Percentiles rank a stretch among this genome's conserved stretches.
Evolutionary conservation across 495 filamentous ascomycete species (phyloP).

Genomic region (Neurospora terricola): DNA sequence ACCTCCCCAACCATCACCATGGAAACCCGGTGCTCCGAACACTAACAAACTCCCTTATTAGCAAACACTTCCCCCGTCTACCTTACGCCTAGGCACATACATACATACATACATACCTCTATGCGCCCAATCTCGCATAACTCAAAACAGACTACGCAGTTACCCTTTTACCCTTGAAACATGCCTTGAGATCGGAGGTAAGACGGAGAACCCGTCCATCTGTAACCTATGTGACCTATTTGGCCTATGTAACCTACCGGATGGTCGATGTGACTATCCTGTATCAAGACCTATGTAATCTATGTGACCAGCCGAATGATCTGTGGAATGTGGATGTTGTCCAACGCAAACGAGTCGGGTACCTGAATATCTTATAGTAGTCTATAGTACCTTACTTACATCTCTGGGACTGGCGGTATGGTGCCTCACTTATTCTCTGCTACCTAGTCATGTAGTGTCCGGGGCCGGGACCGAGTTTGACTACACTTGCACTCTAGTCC

Average conservation of each 20-base stretch:
- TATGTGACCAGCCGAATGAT: background rate
- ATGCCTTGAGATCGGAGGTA: background rate
- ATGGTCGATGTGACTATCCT: background rate
- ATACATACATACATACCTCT: background rate
- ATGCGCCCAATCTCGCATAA: background rate
- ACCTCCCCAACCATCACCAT: no score
- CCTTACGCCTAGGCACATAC: background rate
- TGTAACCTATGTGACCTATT: background rate
- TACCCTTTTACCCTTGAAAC: background rate
- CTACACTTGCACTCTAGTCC: no score
- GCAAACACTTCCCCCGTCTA: background rate
- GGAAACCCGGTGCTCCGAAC: background rate
- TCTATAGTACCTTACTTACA: background rate
- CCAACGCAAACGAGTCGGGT: background rate
- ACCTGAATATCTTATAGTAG: background rate
- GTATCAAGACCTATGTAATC: no score
- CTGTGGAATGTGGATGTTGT: background rate
- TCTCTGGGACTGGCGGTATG: background rate
- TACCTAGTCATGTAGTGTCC: no score
- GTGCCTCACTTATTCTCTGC: no score
- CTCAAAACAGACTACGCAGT: background rate
- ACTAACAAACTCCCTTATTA: background rate
- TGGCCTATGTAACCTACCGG: background rate
- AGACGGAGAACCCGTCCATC: background rate
- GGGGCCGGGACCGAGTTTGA: no score